Evolutionary conservation across 495 filamentous ascomycete species (phyloP).

Genomic region (Acidiella bohemica): DNA sequence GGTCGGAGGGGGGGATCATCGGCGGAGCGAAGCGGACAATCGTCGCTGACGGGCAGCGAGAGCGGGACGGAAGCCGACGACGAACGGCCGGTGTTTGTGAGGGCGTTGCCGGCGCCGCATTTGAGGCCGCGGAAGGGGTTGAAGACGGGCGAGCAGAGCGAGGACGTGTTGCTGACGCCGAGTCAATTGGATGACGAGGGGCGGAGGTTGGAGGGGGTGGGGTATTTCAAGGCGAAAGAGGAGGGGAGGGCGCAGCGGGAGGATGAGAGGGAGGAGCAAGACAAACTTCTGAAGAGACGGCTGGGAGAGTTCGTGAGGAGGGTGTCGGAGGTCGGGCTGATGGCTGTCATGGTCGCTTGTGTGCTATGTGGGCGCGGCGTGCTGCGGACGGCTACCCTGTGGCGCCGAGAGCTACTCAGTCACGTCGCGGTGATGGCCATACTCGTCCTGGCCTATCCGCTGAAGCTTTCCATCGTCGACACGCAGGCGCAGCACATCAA

Average conservation of each 20-base stretch:
- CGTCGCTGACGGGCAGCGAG: conserved; percentile 54
- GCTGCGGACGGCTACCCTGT: conserved; percentile 17
- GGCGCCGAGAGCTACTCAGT: conserved; percentile 25
- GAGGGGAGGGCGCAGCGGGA: background rate
- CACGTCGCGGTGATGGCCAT: conserved; percentile 30
- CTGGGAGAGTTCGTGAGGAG: conserved; percentile 25
- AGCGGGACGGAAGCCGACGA: conserved; percentile 89
- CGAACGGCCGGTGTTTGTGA: conserved; percentile 53
- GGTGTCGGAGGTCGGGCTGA: conserved; percentile 25
- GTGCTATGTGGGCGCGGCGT: conserved; percentile 23
- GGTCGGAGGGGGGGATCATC: background rate
- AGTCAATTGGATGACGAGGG: conserved; percentile 44
- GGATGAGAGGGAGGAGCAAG: conserved; percentile 7
- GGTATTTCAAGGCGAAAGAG: conserved; percentile 6
- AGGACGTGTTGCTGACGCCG: conserved; percentile 40
- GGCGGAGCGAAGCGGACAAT: conserved; percentile 16
- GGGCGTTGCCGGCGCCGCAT: conserved; percentile 65
- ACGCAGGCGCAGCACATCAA: conserved; percentile 2
- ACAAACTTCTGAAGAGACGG: conserved; percentile 23
- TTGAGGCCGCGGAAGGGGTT: conserved; percentile 61
- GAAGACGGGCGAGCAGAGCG: conserved; percentile 18
- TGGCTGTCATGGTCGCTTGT: conserved; percentile 18
- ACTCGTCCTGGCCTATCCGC: conserved; percentile 28
- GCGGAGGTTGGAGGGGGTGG: conserved; percentile 17
- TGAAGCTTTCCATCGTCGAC: conserved; percentile 20